These are phyloP conservation scores for Candida adriatica DNA, from an alignment of 805 yeast genomes.

Conservation along the genomic window DNA sequence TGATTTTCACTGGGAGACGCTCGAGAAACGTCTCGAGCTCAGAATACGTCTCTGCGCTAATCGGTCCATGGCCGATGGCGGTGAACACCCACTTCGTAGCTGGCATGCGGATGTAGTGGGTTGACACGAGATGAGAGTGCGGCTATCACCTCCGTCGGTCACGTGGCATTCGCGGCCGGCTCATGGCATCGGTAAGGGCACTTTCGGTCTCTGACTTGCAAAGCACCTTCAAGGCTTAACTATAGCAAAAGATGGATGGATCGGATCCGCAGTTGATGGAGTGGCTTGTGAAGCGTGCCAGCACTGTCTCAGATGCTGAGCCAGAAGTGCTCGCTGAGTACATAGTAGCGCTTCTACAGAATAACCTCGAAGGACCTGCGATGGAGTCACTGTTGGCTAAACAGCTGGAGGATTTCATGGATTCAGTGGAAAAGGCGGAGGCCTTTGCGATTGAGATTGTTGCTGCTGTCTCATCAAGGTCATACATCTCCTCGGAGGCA, in stretches of 20 bases:
- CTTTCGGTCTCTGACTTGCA: too few species aligned
- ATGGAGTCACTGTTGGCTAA: conserved; percentile 25
- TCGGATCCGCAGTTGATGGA: conserved; percentile 19
- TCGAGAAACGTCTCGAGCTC: conserved; percentile 23
- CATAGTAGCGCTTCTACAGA: conserved; percentile 34
- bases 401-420: conserved; percentile 33
- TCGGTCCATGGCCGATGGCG: conserved; percentile 20
- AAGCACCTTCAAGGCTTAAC: too few species aligned
- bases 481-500: conserved; percentile 4
- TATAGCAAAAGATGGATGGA: too few species aligned
- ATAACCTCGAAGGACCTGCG: conserved; percentile 29
- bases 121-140: too few species aligned
- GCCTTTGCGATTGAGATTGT: conserved; percentile 24
- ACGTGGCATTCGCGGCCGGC: too few species aligned
- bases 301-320: conserved; percentile 31
- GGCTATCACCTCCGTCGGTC: too few species aligned
- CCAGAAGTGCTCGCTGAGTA: conserved; percentile 37
- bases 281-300: conserved; percentile 23
- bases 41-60: conserved; percentile 16
- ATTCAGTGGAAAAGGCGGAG: conserved; percentile 21
- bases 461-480: conserved; percentile 14
- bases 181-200: too few species aligned
- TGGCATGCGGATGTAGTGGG: too few species aligned
- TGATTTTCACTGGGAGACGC: conserved; percentile 25
- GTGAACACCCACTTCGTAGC: conserved; percentile 10